phyloP scores from a whole-genome alignment of 805 yeast genomes.

The Candida pseudofarinosa region DNA sequence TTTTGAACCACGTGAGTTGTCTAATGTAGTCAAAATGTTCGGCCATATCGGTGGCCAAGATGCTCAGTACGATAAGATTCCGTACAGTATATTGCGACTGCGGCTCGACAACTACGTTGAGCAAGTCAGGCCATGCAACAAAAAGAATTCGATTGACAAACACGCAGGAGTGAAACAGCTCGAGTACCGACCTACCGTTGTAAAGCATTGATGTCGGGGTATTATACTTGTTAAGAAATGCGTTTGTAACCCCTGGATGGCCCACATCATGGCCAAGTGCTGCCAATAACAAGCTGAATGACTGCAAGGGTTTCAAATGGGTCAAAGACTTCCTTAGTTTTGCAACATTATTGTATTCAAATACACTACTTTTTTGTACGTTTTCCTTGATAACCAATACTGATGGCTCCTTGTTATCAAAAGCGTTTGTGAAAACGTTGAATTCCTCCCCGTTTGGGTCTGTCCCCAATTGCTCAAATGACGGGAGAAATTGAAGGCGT shows the following conservation, averaged over 20 bases:
- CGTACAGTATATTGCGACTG: slow-evolving; percentile 15
- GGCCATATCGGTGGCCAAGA: slow-evolving; percentile 83
- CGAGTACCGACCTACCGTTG: slow-evolving; percentile 68
- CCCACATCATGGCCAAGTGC: slow-evolving; percentile 95
- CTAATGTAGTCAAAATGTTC: slow-evolving; percentile 70
- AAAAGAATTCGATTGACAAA: slow-evolving; percentile 42
- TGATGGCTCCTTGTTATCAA: not conserved
- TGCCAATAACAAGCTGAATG: slow-evolving; percentile 63
- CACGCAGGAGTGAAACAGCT: slow-evolving; percentile 72
- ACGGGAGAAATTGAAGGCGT: slow-evolving; percentile 36
- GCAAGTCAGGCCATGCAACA: slow-evolving; percentile 34
- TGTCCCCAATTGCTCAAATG: slow-evolving; percentile 30
- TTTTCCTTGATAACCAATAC: slow-evolving; percentile 1
- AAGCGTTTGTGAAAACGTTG: slow-evolving; percentile 7
- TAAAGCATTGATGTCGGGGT: slow-evolving; percentile 64
- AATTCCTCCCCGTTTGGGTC: slow-evolving; percentile 30
- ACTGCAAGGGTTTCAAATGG: slow-evolving; percentile 39
- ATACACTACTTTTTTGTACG: not conserved
- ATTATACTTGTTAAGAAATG: slow-evolving; percentile 52
- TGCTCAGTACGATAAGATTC: slow-evolving; percentile 31
- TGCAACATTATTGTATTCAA: not conserved
- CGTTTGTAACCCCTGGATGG: slow-evolving; percentile 93
- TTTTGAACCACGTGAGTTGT: slow-evolving; percentile 36
- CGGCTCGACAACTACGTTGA: slow-evolving; percentile 10
- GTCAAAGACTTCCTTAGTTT: slow-evolving; percentile 7